These are phyloP conservation scores for Jackrogersella multiformis DNA, from an alignment of 495 filamentous ascomycete genomes.

Conservation along the genomic window DNA sequence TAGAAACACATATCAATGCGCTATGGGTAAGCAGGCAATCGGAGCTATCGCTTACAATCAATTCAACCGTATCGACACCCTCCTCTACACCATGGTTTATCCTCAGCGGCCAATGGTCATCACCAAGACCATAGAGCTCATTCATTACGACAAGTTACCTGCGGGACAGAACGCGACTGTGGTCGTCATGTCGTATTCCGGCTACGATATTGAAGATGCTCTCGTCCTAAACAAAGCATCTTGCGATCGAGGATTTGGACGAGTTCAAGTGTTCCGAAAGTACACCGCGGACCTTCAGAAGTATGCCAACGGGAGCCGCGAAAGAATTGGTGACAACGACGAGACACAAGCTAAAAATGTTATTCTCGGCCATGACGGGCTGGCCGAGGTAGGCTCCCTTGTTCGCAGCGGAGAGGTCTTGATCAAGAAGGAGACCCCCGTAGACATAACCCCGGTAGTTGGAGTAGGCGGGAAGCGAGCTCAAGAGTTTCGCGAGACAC, in stretches of 20 bases:
- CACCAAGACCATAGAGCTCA: constrained; percentile 92
- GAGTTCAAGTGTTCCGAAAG: constrained; percentile 94
- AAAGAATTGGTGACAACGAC: constrained; percentile 74
- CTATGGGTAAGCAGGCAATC: constrained; percentile 99
- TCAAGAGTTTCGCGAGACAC: constrained; percentile 70
- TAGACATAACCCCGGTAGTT: constrained; percentile 71
- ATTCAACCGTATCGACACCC: constrained; percentile 92
- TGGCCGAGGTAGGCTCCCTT: constrained; percentile 82
- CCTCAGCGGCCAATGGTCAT: constrained; percentile 98
- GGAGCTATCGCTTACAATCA: constrained; percentile 98
- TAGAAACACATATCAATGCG: constrained; percentile 98
- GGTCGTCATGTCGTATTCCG: constrained; percentile 98
- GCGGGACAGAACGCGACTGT: constrained; percentile 97
- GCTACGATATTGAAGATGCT: constrained; percentile 99
- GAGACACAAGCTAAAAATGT: constrained; percentile 73
- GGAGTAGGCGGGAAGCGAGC: constrained; percentile 67
- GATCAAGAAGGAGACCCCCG: constrained; percentile 84
- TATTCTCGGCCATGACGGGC: constrained; percentile 78
- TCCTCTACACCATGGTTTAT: constrained; percentile 96
- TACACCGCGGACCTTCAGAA: constrained; percentile 79
- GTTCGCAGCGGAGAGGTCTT: constrained; percentile 80
- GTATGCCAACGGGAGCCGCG: constrained; percentile 81
- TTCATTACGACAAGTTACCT: constrained; percentile 96
- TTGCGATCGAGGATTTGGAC: constrained; percentile 90
- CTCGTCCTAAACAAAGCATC: constrained; percentile 96